A percentile compares a stretch with the other conserved stretches of the same genome.
Evolutionary conservation across 108 stramenopile genomes (phyloP).

Genomic region (Aureococcus anophagefferens): DNA sequence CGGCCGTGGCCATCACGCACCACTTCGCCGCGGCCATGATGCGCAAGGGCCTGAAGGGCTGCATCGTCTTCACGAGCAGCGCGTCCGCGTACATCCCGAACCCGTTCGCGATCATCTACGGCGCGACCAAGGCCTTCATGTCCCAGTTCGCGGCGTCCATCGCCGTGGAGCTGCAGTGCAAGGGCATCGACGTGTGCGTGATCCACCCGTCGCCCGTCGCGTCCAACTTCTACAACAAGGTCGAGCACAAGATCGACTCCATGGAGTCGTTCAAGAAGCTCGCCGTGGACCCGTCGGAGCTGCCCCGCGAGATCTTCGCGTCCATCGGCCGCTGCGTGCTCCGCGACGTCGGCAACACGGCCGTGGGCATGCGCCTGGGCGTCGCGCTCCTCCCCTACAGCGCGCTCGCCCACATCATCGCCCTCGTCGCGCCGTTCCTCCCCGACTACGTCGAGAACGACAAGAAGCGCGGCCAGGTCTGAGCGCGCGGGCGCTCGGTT

Average conservation of each 20-base stretch:
- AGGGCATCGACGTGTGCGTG: slow-evolving; percentile 94
- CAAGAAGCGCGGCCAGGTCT: background rate
- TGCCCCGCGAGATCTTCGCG: slow-evolving; percentile 80
- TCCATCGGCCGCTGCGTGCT: slow-evolving; percentile 78
- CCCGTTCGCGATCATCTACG: slow-evolving; percentile 95
- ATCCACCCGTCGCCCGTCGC: slow-evolving; percentile 95
- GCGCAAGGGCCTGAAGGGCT: slow-evolving; percentile 62
- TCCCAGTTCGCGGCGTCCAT: slow-evolving; percentile 74
- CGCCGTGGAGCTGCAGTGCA: slow-evolving; percentile 68
- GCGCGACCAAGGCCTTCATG: slow-evolving; percentile 96
- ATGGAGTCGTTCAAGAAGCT: slow-evolving; percentile 75
- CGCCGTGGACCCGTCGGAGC: slow-evolving; percentile 71
- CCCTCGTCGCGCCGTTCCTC: slow-evolving; percentile 66
- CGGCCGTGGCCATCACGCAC: slow-evolving; percentile 82
- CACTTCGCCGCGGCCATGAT: slow-evolving; percentile 73
- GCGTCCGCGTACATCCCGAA: slow-evolving; percentile 95
- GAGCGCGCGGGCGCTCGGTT: no score
- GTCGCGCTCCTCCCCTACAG: slow-evolving; percentile 81
- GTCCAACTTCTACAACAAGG: slow-evolving; percentile 83
- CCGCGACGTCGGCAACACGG: slow-evolving; percentile 71
- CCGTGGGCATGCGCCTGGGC: slow-evolving; percentile 69
- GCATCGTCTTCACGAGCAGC: slow-evolving; percentile 90
- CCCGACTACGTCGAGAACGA: slow-evolving; percentile 82
- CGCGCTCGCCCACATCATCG: slow-evolving; percentile 79
- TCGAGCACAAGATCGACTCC: slow-evolving; percentile 81